These are phyloP conservation scores for Dactylellina leptospora DNA, from an alignment of 2,329 filamentous ascomycete species.

Conservation along the genomic window DNA sequence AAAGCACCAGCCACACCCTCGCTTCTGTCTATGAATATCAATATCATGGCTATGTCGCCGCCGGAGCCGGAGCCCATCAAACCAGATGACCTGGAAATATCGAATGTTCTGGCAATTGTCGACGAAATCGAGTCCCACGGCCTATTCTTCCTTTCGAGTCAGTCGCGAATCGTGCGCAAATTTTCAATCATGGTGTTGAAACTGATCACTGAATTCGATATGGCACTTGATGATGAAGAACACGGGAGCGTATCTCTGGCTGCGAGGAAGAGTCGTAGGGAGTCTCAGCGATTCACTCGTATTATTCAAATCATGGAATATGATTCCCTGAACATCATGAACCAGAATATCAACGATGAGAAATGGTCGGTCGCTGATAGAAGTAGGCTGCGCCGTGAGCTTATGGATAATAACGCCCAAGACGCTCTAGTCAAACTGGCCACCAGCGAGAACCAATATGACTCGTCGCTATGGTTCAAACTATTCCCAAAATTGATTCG, in stretches of 20 bases:
- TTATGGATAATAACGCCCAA: conserved; percentile 82
- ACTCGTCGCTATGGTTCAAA: conserved; percentile 96
- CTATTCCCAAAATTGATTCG: conserved; percentile 95
- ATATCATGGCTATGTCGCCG: conserved; percentile 48
- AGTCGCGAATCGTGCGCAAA: conserved; percentile 85
- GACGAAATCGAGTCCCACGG: conserved; percentile 97
- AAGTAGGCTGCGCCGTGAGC: conserved; percentile 87
- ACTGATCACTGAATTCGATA: conserved; percentile 92
- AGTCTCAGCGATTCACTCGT: conserved; percentile 64
- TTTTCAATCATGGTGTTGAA: conserved; percentile 92
- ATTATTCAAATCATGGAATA: conserved; percentile 93
- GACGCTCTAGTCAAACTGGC: conserved; percentile 92
- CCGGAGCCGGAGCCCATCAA: conserved; percentile 38
- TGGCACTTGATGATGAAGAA: conserved; percentile 79
- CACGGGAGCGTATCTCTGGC: conserved; percentile 60
- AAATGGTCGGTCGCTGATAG: conserved; percentile 89
- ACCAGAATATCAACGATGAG: conserved; percentile 79
- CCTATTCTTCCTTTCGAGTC: conserved; percentile 95
- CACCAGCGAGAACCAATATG: conserved; percentile 92
- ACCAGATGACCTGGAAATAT: conserved; percentile 64
- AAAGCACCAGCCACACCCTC: conserved; percentile 70
- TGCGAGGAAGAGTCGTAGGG: conserved; percentile 40
- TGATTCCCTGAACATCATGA: conserved; percentile 86
- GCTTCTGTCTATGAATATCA: conserved; percentile 53
- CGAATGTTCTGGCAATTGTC: conserved; percentile 88